phyloP scores from a whole-genome alignment of 768 basidiomycete genomes.

The Auricularia heimuer region DNA sequence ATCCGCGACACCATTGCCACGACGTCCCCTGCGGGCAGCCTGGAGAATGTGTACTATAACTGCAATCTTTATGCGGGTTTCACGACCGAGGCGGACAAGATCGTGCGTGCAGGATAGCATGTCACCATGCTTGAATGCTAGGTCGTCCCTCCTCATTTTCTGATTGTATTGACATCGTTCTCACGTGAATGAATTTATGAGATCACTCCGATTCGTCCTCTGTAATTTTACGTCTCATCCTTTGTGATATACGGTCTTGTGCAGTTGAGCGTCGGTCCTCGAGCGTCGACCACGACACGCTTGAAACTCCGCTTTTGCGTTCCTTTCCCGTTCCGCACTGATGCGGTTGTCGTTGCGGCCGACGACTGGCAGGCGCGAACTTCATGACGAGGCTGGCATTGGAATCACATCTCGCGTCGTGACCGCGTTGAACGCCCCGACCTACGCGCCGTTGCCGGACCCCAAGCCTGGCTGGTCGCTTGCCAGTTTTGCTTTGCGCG shows the following conservation, averaged over 20 bases:
- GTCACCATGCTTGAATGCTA: background rate
- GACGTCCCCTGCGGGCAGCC: constrained; percentile 45
- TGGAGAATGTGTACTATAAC: constrained; percentile 52
- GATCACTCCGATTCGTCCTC: too few species aligned
- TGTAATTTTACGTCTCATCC: too few species aligned
- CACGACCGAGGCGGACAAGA: background rate
- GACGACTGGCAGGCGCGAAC: background rate
- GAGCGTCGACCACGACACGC: too few species aligned
- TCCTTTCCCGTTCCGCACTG: background rate
- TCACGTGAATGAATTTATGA: too few species aligned
- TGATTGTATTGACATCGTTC: too few species aligned
- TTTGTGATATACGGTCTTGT: too few species aligned
- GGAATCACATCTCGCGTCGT: background rate
- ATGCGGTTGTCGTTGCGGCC: background rate
- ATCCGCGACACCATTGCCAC: constrained; percentile 54
- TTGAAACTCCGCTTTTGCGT: background rate
- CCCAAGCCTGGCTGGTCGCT: background rate
- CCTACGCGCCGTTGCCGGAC: background rate
- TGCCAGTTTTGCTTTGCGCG: background rate
- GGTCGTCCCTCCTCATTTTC: too few species aligned
- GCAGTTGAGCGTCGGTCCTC: too few species aligned
- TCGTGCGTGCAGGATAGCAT: background rate
- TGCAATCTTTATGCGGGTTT: background rate
- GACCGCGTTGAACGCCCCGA: background rate
- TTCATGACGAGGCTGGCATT: background rate